A percentile compares a stretch with the other conserved stretches of the same genome.
Conservation (phyloP, 305 asterid species). For the Fraxinus floribunda region DNA sequence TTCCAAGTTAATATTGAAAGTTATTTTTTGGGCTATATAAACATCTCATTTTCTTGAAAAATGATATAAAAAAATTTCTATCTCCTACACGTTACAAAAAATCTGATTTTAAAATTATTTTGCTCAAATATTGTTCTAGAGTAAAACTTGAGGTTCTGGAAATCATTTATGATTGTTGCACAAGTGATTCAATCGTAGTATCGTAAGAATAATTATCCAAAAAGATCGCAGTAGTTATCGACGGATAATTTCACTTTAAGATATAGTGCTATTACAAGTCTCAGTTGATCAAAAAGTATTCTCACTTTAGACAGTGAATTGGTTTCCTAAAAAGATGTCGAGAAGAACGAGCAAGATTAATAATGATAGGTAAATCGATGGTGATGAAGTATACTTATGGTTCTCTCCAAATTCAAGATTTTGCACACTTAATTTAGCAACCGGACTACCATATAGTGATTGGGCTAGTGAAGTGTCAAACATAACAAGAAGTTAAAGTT, state of each 20-base stretch:
- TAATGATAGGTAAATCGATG: background rate
- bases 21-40: background rate
- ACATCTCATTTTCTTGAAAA: background rate
- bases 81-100: too few relatives aligned
- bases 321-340: conserved; percentile 8
- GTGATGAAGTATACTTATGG: background rate
- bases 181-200: background rate
- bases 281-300: too few relatives aligned
- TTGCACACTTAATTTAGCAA: background rate
- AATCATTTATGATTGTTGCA: background rate
- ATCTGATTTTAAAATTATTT: background rate
- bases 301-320: background rate
- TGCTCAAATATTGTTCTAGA: too few relatives aligned
- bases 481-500: background rate
- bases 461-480: background rate
- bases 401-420: background rate
- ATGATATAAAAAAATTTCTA: background rate
- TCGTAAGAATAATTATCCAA: too few relatives aligned
- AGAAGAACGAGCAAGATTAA: background rate
- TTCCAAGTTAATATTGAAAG: background rate
- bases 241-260: too few relatives aligned
- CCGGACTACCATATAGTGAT: background rate
- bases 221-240: background rate
- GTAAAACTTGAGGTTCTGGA: background rate
- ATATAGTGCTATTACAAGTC: too few relatives aligned